Evolutionary conservation across 306 rosid species (phyloP).

Genomic region (Inga leiocalycina): DNA sequence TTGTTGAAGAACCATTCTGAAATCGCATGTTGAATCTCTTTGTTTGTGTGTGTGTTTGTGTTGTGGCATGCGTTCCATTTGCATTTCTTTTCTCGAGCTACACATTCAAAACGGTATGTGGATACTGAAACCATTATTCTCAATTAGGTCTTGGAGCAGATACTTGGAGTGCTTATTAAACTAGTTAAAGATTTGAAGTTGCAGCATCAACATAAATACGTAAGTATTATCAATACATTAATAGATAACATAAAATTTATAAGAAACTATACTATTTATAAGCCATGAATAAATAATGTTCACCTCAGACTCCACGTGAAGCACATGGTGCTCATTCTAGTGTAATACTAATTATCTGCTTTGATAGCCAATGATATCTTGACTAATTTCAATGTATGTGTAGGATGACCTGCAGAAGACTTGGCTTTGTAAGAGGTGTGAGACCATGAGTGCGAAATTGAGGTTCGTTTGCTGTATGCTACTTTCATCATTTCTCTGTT

Average conservation of each 20-base stretch:
- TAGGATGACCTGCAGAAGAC: slow-evolving; percentile 89
- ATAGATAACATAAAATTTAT: background rate
- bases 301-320: background rate
- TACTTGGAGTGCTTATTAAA: slow-evolving; percentile 84
- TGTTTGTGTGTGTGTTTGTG: background rate
- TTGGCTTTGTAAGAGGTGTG: slow-evolving; percentile 94
- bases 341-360: slow-evolving; percentile 11
- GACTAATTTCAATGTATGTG: slow-evolving; percentile 23
- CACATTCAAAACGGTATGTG: slow-evolving; percentile 15
- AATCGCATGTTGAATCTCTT: background rate
- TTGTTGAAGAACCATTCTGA: slow-evolving; percentile 18
- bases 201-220: slow-evolving; percentile 91
- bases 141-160: slow-evolving; percentile 88
- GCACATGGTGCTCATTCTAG: background rate
- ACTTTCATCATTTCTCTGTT: slow-evolving; percentile 22
- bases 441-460: slow-evolving; percentile 87
- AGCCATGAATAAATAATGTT: background rate
- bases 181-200: slow-evolving; percentile 92
- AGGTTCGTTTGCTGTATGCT: slow-evolving; percentile 56
- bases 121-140: slow-evolving; percentile 29
- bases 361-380: slow-evolving; percentile 25
- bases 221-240: slow-evolving; percentile 34
- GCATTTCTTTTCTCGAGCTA: slow-evolving; percentile 6
- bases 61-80: slow-evolving; percentile 20
- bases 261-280: background rate